phyloP scores from a whole-genome alignment of 371 early-diverging fungal genomes.

The Neoconidiobolus thromboides region DNA sequence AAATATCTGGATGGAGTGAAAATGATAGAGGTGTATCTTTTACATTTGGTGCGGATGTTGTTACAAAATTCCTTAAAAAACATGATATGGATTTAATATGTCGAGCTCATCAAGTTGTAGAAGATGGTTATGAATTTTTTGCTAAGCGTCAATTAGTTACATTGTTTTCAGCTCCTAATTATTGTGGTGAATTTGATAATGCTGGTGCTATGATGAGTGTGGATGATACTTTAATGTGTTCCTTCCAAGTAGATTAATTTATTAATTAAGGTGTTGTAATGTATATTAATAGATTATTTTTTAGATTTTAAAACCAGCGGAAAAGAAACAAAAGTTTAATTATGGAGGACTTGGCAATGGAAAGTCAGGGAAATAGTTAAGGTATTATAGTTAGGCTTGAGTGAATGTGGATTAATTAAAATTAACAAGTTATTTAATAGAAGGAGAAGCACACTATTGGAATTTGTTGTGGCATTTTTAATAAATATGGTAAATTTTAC shows the following conservation, averaged over 20 bases:
- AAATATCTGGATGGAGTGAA: conserved; percentile 78
- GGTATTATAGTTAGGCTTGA: no score
- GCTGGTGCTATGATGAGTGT: conserved; percentile 92
- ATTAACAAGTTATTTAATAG: no score
- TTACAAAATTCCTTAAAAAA: conserved; percentile 71
- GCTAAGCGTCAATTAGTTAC: conserved; percentile 86
- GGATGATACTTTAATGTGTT: conserved; percentile 76
- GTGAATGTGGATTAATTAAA: no score
- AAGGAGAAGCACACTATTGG: no score
- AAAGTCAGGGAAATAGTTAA: no score
- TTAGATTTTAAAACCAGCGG: conserved; percentile 7
- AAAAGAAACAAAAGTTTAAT: conserved; percentile 46
- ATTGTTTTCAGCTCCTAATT: conserved; percentile 95
- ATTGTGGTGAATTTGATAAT: conserved; percentile 98
- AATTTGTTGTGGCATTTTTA: no score
- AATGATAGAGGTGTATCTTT: conserved; percentile 97
- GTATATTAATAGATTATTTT: neutral
- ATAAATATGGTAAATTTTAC: no score
- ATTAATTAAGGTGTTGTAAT: conserved; percentile 34
- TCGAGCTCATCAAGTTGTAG: conserved; percentile 97
- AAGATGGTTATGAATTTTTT: conserved; percentile 98
- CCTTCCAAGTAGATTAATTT: conserved; percentile 5
- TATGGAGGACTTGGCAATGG: conserved; percentile 14
- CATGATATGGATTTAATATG: conserved; percentile 87
- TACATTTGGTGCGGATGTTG: conserved; percentile 81